Evolutionary conservation across 2,329 filamentous ascomycete species (phyloP), one percentile per base, ranked within the genome.

Genomic region (Cladosporium sp.): DNA sequence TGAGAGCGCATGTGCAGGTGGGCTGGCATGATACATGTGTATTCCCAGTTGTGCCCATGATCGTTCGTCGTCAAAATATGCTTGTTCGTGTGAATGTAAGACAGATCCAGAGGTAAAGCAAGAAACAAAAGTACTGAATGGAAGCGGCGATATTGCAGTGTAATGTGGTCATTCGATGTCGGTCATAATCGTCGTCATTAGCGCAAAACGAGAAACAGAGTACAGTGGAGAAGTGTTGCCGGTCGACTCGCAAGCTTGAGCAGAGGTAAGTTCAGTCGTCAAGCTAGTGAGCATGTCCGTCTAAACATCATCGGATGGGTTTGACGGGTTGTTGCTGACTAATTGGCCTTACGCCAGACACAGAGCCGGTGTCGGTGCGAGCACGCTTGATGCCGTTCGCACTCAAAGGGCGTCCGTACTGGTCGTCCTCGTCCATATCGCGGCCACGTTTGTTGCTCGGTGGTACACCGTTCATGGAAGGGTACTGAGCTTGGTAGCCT

Each of bases 351-450:
- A 66, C 62, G 33, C 67, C 56, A 65, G 71, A 69, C 28, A 68
- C 71, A 8, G 72, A 67, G 12, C 62, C 65, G n/a, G 59, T 28
- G 62, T 76, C 83, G 0, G 91, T 93, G 82, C 93, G 94, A 69
- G 91, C 88, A 71, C 92, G 88, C 81, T 96, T 96, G 66, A 90
- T 78, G 26, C 84, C 83, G 68, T 88, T 80, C 40, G 81, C 82
- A 73, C 84, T 88, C 46, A 86, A 84, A 26, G 89, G 85, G 14
- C 90, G 88, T 60, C 84, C 82, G 65, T 89, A 87, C 23, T 88
- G 86, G 35, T 92, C 89, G 35, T 83, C 80, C 33, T 90, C 87
- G 61, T 89, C 88, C 67, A 79, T 76, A 26, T 89, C 88, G 67
- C 88, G 85, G 70, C 84, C 81, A 70, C 88, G 86, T 80, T 89